These are phyloP conservation scores for Leucocoprinus gongylophorus DNA, from an alignment of 1,284 basidiomycete genomes.

Conservation along the genomic window DNA sequence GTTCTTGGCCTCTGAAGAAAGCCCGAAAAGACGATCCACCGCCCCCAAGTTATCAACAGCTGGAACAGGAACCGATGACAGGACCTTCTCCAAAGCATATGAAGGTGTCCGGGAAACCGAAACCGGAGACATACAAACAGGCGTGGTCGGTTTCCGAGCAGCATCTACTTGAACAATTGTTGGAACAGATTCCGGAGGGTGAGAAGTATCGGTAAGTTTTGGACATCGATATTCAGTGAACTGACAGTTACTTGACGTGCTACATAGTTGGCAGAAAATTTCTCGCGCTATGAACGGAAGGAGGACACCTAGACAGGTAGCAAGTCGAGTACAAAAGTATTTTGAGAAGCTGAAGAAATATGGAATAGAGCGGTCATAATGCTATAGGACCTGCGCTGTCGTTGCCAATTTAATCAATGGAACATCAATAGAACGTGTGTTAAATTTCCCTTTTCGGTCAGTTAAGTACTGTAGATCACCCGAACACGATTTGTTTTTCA, in stretches of 20 bases:
- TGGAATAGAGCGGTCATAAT: conserved; percentile 34
- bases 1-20: conserved; percentile 3
- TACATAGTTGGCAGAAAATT: conserved; percentile 66
- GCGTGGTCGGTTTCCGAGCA: conserved; percentile 71
- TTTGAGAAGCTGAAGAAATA: conserved; percentile 74
- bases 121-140: conserved; percentile 68
- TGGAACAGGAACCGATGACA: not conserved
- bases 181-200: conserved; percentile 71
- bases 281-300: conserved; percentile 70
- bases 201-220: conserved; percentile 58
- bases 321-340: conserved; percentile 79
- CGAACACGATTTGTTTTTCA: conserved; percentile 13
- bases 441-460: too few relatives aligned
- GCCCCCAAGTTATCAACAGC: not conserved
- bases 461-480: not conserved
- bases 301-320: conserved; percentile 73
- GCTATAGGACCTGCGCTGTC: not conserved
- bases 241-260: not conserved
- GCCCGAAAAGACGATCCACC: not conserved
- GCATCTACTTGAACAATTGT: conserved; percentile 59
- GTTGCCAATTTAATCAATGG: too few relatives aligned
- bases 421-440: too few relatives aligned
- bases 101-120: conserved; percentile 31
- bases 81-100: conserved; percentile 11
- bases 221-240: not conserved